Percentiles rank a stretch among this genome's conserved stretches.
These are phyloP conservation scores for Zasmidium angulare DNA, from an alignment of 2,329 filamentous ascomycete genomes.

Conservation along the genomic window DNA sequence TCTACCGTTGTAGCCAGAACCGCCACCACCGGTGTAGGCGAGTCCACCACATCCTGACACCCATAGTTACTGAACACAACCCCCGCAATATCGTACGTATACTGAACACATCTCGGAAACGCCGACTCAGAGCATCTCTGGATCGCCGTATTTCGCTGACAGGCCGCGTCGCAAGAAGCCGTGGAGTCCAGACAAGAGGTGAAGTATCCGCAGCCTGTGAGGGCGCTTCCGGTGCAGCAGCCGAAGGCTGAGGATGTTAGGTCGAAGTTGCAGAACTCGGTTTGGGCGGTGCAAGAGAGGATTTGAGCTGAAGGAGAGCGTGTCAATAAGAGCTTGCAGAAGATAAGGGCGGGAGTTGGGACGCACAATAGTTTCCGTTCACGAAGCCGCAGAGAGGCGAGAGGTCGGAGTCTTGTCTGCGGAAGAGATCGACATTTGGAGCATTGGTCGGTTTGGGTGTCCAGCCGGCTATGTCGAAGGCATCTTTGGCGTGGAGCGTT, in stretches of 20 bases:
- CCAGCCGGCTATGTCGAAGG: not conserved
- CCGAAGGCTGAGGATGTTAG: not conserved
- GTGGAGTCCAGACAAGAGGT: not conserved
- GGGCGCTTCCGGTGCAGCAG: not conserved
- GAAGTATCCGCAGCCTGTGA: conserved; percentile 1
- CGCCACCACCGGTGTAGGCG: not conserved
- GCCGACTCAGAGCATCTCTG: not conserved
- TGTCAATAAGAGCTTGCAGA: not conserved
- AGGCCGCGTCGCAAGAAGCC: not conserved
- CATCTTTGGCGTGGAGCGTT: not conserved
- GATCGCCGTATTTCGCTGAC: not conserved
- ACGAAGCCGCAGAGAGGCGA: conserved; percentile 1
- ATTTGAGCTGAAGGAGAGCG: not conserved
- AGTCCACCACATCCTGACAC: not conserved
- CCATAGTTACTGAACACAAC: not conserved
- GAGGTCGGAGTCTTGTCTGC: not conserved
- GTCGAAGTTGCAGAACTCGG: conserved; percentile 1
- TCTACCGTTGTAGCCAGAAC: not conserved
- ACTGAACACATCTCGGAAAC: not conserved
- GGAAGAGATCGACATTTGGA: not conserved
- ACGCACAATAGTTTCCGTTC: not conserved
- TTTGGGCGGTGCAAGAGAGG: not conserved
- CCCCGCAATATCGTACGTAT: not conserved
- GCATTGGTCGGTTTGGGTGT: not conserved
- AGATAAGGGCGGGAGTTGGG: too few species aligned